These are phyloP conservation scores for Plasmodium yoelii DNA, from an alignment of 169 alveolate genomes.

Conservation along the genomic window DNA sequence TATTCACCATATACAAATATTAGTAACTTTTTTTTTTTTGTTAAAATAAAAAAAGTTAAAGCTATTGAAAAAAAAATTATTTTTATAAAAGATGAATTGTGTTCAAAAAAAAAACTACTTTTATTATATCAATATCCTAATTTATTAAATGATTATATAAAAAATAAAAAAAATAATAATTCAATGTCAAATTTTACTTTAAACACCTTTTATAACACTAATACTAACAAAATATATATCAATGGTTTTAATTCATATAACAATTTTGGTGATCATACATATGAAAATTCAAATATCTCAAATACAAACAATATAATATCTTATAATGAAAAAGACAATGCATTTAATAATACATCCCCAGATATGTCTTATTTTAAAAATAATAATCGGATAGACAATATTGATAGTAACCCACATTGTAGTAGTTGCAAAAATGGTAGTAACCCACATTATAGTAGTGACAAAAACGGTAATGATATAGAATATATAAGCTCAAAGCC, in stretches of 20 bases:
- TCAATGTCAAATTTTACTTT: not conserved
- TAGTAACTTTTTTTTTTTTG: slow-evolving; percentile 51
- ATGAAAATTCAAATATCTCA: not conserved
- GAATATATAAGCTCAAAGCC: slow-evolving; percentile 17
- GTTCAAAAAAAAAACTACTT: slow-evolving; percentile 40
- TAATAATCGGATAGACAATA: not conserved
- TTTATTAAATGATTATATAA: not conserved
- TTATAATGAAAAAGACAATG: not conserved
- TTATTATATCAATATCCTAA: slow-evolving; percentile 35
- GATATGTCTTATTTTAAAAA: no score
- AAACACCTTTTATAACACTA: not conserved
- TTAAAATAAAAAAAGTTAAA: slow-evolving; percentile 43
- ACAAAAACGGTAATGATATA: not conserved
- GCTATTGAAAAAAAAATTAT: slow-evolving; percentile 40
- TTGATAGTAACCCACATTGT: not conserved
- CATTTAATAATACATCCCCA: no score
- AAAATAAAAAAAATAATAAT: not conserved
- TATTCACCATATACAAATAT: slow-evolving; percentile 59
- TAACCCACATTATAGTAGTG: not conserved
- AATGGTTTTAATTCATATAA: not conserved
- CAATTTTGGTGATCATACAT: not conserved
- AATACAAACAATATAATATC: not conserved
- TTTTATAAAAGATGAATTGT: slow-evolving; percentile 21
- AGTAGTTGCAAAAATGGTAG: not conserved
- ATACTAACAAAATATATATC: not conserved